These are phyloP conservation scores for Falciphora oryzae DNA, from an alignment of 2,329 filamentous ascomycete species.

Conservation along the genomic window DNA sequence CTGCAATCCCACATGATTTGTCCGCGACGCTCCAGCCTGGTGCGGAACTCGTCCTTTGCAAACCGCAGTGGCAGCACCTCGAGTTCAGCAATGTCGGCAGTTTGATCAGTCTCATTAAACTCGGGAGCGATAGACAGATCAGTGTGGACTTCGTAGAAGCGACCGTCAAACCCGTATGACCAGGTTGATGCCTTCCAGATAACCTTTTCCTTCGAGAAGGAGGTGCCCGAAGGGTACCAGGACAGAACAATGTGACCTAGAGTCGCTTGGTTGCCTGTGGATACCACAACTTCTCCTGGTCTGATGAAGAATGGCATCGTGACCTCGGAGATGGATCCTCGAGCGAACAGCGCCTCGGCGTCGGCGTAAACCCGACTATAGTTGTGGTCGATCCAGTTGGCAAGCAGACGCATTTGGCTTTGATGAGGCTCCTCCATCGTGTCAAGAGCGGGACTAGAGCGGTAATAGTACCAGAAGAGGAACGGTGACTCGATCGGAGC, in stretches of 20 bases:
- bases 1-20: neutral
- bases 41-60: neutral
- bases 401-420: neutral
- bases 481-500: neutral
- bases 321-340: neutral
- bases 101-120: neutral
- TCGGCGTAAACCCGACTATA: neutral
- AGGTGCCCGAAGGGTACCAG: too few species aligned
- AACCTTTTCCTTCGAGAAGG: too few species aligned
- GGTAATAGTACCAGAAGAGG: neutral
- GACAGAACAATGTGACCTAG: neutral
- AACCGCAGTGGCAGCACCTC: neutral
- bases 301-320: constrained; percentile 3
- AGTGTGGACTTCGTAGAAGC: neutral
- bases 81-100: neutral
- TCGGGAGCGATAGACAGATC: neutral
- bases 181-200: constrained; percentile 1
- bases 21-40: neutral
- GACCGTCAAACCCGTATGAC: neutral
- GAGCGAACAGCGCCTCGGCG: neutral
- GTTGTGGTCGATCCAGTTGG: neutral
- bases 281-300: neutral
- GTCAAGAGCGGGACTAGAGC: neutral
- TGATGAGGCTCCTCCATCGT: neutral
- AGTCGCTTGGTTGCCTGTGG: neutral